Conservation (phyloP, 371 early-diverging fungal genomes). For the Fennellomyces sp. region DNA sequence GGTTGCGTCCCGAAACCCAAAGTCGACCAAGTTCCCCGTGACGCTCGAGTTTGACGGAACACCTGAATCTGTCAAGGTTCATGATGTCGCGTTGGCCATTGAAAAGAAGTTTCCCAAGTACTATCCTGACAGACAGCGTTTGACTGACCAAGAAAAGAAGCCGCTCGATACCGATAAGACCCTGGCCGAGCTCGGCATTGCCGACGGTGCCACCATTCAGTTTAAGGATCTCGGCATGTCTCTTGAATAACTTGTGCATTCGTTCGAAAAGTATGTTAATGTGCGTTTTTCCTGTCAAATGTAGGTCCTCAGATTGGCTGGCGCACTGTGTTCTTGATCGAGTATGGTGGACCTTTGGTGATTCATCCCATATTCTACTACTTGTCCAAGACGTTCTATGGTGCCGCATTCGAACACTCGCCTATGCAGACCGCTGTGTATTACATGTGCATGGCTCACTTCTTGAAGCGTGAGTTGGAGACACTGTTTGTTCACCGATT, state of each 20-base stretch:
- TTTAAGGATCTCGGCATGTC: slow-evolving; percentile 85
- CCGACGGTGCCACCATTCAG: slow-evolving; percentile 63
- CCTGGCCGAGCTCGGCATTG: slow-evolving; percentile 60
- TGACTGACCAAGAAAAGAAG: slow-evolving; percentile 63
- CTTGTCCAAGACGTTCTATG: slow-evolving; percentile 68
- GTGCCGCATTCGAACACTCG: slow-evolving; percentile 65
- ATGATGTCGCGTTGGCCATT: slow-evolving; percentile 67
- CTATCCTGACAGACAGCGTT: slow-evolving; percentile 77
- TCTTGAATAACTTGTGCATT: too few relatives aligned
- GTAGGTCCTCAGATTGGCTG: slow-evolving; percentile 93
- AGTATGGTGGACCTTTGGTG: slow-evolving; percentile 91
- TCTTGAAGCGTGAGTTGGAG: slow-evolving; percentile 92
- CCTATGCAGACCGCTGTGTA: slow-evolving; percentile 69
- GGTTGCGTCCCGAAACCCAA: slow-evolving; percentile 45
- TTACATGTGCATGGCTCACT: slow-evolving; percentile 80
- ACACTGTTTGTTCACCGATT: slow-evolving; percentile 95
- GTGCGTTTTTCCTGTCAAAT: neutral
- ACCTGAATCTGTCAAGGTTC: slow-evolving; percentile 57
- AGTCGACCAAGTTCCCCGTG: slow-evolving; percentile 57
- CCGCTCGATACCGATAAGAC: slow-evolving; percentile 62
- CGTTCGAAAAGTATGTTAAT: too few relatives aligned
- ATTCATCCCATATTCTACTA: slow-evolving; percentile 89
- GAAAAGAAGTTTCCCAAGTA: slow-evolving; percentile 62
- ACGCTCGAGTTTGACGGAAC: slow-evolving; percentile 62
- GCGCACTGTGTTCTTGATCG: slow-evolving; percentile 93